Conservation (phyloP, 257 asterid species). For the Hygrophila difformis region DNA sequence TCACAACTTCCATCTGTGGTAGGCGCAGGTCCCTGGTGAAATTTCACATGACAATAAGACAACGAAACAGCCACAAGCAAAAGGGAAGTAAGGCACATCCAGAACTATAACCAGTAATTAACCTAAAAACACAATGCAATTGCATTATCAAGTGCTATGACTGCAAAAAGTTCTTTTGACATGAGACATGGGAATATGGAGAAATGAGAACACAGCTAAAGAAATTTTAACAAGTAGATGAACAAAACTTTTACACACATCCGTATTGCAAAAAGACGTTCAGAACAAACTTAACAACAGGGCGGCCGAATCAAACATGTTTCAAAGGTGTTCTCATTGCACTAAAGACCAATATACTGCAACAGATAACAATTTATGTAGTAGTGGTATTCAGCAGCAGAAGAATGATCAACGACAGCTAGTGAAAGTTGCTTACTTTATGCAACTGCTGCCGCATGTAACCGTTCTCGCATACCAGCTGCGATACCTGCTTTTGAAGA, state of each 20-base stretch:
- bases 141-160: neutral
- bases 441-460: constrained; percentile 76
- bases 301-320: too few species aligned
- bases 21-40: constrained; percentile 43
- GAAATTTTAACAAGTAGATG: neutral
- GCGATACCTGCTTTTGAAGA: constrained; percentile 90
- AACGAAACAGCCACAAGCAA: neutral
- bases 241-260: too few species aligned
- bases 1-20: constrained; percentile 69
- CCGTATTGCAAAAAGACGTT: neutral
- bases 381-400: neutral
- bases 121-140: neutral
- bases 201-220: neutral
- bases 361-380: too few species aligned
- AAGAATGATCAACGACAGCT: neutral
- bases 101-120: neutral
- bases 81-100: neutral
- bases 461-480: constrained; percentile 85
- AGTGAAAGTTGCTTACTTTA: constrained; percentile 35
- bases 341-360: neutral
- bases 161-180: neutral
- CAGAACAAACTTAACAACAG: neutral
- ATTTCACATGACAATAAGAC: constrained; percentile 6
- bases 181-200: neutral
- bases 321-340: too few species aligned